These are phyloP conservation scores for Phialophora expanda DNA, from an alignment of 2,329 filamentous ascomycete genomes.

Conservation along the genomic window DNA sequence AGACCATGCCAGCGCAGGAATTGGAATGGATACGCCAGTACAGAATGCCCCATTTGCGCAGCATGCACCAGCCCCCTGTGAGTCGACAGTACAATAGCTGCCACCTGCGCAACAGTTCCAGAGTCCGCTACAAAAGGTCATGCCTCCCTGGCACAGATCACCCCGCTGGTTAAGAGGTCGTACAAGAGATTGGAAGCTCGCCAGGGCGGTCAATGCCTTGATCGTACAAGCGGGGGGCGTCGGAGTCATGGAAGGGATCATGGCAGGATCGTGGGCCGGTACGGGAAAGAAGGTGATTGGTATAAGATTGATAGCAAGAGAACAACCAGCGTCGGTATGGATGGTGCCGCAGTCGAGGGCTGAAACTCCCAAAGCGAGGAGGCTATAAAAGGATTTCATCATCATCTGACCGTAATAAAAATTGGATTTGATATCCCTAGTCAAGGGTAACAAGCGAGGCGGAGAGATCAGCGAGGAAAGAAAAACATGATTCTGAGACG, in stretches of 20 bases:
- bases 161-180: background rate
- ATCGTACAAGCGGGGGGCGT: no score
- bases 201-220: background rate
- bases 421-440: background rate
- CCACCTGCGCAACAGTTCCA: background rate
- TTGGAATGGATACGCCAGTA: conserved; percentile 4
- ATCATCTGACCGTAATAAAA: background rate
- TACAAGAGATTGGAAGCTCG: background rate
- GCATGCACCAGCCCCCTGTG: conserved; percentile 1
- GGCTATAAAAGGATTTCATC: background rate
- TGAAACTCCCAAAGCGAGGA: background rate
- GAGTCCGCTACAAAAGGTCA: background rate
- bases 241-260: background rate
- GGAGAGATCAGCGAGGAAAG: background rate
- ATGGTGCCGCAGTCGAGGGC: no score
- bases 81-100: conserved; percentile 13
- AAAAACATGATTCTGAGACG: background rate
- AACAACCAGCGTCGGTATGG: background rate
- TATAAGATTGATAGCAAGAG: background rate
- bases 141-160: background rate
- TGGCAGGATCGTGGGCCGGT: background rate
- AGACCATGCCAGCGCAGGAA: background rate
- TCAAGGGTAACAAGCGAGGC: background rate
- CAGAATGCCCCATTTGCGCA: conserved; percentile 8
- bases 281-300: background rate